These are phyloP conservation scores for Medicago lupulina DNA, from an alignment of 306 rosid genomes.

Conservation along the genomic window DNA sequence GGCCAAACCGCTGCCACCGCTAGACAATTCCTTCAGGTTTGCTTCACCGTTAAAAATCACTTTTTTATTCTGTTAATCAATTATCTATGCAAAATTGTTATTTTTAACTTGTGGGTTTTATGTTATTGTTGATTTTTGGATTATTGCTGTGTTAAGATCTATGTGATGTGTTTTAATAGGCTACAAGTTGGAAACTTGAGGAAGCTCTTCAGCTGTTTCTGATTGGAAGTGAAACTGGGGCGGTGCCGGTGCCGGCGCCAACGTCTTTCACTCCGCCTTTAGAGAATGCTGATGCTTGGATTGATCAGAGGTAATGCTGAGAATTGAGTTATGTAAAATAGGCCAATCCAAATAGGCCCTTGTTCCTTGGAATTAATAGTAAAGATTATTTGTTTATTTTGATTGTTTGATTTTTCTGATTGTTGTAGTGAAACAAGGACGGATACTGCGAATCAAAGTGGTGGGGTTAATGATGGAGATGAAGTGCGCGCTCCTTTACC, in stretches of 20 bases:
- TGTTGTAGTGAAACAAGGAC: conserved; percentile 55
- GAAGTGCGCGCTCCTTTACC: conserved; percentile 96
- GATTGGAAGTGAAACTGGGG: conserved; percentile 73
- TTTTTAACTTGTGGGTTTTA: background rate
- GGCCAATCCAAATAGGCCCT: too few species aligned
- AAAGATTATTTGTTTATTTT: conserved; percentile 5
- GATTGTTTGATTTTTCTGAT: conserved; percentile 26
- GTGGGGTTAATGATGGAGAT: conserved; percentile 58
- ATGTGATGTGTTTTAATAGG: conserved; percentile 57
- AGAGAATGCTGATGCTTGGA: conserved; percentile 53
- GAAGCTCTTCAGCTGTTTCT: conserved; percentile 92
- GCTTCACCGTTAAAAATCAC: background rate
- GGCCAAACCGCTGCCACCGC: conserved; percentile 62
- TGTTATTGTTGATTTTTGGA: background rate
- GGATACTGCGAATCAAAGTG: conserved; percentile 43
- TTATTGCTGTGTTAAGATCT: conserved; percentile 26
- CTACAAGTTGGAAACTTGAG: conserved; percentile 94
- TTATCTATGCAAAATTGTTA: conserved; percentile 6
- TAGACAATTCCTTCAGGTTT: conserved; percentile 55
- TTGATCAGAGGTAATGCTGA: conserved; percentile 52
- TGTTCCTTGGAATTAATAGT: background rate
- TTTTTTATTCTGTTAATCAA: background rate
- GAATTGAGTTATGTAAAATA: background rate
- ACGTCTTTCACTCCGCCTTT: conserved; percentile 47
- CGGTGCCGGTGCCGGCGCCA: conserved; percentile 2